Percentiles rank a stretch among this genome's conserved stretches.
phyloP scores from a whole-genome alignment of 2,329 filamentous ascomycete species.

The Xylariaceae sp. region DNA sequence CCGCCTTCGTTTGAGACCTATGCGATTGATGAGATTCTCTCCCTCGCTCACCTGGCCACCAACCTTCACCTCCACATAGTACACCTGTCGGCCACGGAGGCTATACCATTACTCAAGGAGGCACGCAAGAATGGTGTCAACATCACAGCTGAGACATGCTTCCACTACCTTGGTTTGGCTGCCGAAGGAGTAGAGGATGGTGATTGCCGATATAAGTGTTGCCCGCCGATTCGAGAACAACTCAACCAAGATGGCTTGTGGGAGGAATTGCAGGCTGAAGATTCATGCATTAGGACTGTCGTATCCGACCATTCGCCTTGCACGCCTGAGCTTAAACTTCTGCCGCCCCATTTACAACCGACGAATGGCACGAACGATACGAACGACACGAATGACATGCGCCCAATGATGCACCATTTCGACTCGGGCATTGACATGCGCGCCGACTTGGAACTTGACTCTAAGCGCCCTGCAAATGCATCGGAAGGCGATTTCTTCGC shows the following conservation, averaged over 20 bases:
- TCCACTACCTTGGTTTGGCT: conserved; percentile 85
- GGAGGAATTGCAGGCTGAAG: conserved; percentile 66
- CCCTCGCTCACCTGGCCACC: conserved; percentile 74
- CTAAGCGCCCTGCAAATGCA: conserved; percentile 38
- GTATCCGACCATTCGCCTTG: conserved; percentile 96
- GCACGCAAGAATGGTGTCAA: conserved; percentile 71
- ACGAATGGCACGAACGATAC: too few relatives aligned
- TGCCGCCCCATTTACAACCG: conserved; percentile 63
- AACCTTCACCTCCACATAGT: conserved; percentile 87
- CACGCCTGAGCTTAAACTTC: conserved; percentile 87
- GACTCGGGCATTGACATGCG: conserved; percentile 53
- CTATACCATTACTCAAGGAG: conserved; percentile 72
- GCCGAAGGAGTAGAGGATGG: conserved; percentile 78
- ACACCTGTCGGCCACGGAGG: conserved; percentile 83
- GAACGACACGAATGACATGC: too few relatives aligned
- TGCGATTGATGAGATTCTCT: conserved; percentile 81
- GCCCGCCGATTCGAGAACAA: conserved; percentile 80
- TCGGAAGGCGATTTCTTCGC: conserved; percentile 81
- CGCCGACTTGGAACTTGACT: conserved; percentile 31
- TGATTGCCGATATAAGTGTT: conserved; percentile 92
- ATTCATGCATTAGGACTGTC: conserved; percentile 84
- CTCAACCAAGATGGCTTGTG: conserved; percentile 82
- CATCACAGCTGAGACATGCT: conserved; percentile 92
- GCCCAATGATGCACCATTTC: conserved; percentile 42
- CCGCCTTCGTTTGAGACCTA: conserved; percentile 88